Conservation (phyloP, 169 alveolate genomes). For the Amoebophrya sp. region DNA sequence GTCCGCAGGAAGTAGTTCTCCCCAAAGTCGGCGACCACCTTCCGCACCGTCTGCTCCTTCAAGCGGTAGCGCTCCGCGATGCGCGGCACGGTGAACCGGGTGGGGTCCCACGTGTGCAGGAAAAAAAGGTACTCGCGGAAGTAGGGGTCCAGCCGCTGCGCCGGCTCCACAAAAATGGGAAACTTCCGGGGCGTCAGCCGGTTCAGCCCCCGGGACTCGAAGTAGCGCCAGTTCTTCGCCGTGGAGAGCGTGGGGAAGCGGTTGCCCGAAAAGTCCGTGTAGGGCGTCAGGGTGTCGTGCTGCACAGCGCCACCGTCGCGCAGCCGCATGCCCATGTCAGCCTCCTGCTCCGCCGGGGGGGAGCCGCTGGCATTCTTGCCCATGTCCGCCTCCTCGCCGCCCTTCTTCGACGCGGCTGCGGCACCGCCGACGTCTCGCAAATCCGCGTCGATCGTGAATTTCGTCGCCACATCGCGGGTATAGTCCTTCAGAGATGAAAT, state of each 20-base stretch:
- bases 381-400: too few relatives aligned
- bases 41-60: slow-evolving; percentile 22
- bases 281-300: neutral
- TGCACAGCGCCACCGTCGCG: neutral
- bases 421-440: too few relatives aligned
- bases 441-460: too few relatives aligned
- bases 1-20: neutral
- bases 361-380: too few relatives aligned
- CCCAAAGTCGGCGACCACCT: slow-evolving; percentile 15
- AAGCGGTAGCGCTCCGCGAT: slow-evolving; percentile 52
- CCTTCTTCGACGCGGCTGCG: too few relatives aligned
- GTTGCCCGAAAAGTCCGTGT: slow-evolving; percentile 22
- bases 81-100: slow-evolving; percentile 48
- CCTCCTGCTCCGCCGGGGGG: too few relatives aligned
- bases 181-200: slow-evolving; percentile 45
- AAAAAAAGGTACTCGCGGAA: slow-evolving; percentile 58
- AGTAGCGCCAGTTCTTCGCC: slow-evolving; percentile 45
- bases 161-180: slow-evolving; percentile 33
- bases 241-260: slow-evolving; percentile 64
- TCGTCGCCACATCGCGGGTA: too few relatives aligned
- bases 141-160: slow-evolving; percentile 19
- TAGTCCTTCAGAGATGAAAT: too few relatives aligned
- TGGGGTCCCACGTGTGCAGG: slow-evolving; percentile 58
- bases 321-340: too few relatives aligned
- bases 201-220: slow-evolving; percentile 49